These are phyloP conservation scores for Phytophthora litchii DNA, from an alignment of 352 stramenopile species.

Conservation along the genomic window DNA sequence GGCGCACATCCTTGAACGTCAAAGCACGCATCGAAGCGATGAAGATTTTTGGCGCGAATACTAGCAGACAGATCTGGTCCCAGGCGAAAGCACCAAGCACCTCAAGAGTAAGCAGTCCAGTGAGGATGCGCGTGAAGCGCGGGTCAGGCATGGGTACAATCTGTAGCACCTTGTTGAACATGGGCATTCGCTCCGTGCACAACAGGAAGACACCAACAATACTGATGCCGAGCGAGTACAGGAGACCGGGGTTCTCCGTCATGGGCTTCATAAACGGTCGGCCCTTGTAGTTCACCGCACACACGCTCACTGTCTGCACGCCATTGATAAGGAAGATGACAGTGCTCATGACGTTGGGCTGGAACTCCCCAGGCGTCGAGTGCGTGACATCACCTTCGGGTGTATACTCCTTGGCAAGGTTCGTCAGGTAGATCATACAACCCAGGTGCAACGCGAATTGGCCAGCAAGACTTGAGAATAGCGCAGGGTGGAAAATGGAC, in stretches of 20 bases:
- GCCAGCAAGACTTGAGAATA: conserved; percentile 94
- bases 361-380: conserved; percentile 92
- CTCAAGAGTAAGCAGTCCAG: conserved; percentile 80
- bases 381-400: conserved; percentile 77
- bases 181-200: conserved; percentile 91
- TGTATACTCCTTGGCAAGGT: conserved; percentile 92
- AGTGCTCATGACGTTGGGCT: conserved; percentile 98
- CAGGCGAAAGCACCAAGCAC: conserved; percentile 87
- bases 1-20: conserved; percentile 77
- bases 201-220: conserved; percentile 91
- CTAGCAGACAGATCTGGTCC: conserved; percentile 83
- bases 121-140: conserved; percentile 83
- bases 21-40: conserved; percentile 76
- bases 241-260: conserved; percentile 95
- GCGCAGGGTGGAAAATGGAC: conserved; percentile 95
- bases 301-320: conserved; percentile 97
- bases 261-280: conserved; percentile 99
- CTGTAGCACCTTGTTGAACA: conserved; percentile 93
- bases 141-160: conserved; percentile 92
- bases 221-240: conserved; percentile 90
- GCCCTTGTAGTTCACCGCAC: conserved; percentile 98
- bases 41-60: conserved; percentile 90
- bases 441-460: conserved; percentile 97
- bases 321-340: conserved; percentile 98
- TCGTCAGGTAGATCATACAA: conserved; percentile 93